Evolutionary conservation across 2,329 filamentous ascomycete species (phyloP), one percentile per base, ranked within the genome.

Genomic region (Colletotrichum cuscutae): DNA sequence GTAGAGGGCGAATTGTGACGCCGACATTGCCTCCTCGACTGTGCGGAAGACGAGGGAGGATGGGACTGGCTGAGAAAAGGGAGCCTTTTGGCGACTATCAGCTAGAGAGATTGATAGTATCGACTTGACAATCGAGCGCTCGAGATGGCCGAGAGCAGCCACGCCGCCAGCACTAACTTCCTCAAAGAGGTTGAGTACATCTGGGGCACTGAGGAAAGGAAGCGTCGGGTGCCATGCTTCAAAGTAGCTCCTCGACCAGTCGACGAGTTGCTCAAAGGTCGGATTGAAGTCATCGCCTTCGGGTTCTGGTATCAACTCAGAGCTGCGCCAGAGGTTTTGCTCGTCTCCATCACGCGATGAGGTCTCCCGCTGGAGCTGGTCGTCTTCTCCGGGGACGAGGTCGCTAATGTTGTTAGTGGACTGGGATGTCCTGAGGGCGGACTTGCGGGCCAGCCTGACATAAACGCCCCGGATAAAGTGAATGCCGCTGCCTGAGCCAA

Each of bases 401-500:
- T 84, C 83, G 76, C 79, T 79, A 66, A 63, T 65, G 62, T 53
- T 62, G 46, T 58, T 69, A n/a, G 67, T 69, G 24, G 67, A 35
- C 37, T 63, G 63, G 5, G 71, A 67, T 6, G 66, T 71, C 24
- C 74, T 57, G 3, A 71, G 59, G 9, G 73, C 73, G 4, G 76
- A 77, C 37, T 74, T 74, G 42, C 76, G 80, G 2, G 84, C 79
- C 35, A 90, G 82, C 1, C 87, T 84, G 37, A 85, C 79, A 54
- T 89, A 89, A 1, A 90, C 89, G 24, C 86, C 85, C 6, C 87
- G 84, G 42, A 90, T 87, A 75, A 90, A 90, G 76, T 89, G 85
- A n/a, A 90, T 89, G 1, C 89, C 89, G 72, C 88, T 89, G 19
- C 86, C 86, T 63, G 88, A 89, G 4, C 89, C 89, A 5, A 90